These are phyloP conservation scores for Hemileccinum hortonii DNA, from an alignment of 1,284 basidiomycete genomes.

Conservation along the genomic window DNA sequence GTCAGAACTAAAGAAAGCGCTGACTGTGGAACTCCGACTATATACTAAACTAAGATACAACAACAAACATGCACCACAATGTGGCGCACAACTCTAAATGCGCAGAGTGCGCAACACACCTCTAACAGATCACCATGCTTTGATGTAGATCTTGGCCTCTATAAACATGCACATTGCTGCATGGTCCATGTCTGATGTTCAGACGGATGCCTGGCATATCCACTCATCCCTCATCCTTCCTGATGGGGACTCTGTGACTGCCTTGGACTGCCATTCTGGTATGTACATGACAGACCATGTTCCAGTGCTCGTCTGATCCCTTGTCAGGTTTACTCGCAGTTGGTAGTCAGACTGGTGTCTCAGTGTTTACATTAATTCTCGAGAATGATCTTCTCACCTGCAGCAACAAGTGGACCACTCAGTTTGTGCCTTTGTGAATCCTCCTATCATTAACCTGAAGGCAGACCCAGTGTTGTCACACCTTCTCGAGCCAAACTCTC, in stretches of 20 bases:
- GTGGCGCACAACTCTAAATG: no score
- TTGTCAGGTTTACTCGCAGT: slow-evolving; percentile 67
- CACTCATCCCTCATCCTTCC: slow-evolving; percentile 74
- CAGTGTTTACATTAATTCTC: slow-evolving; percentile 70
- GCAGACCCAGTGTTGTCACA: slow-evolving; percentile 41
- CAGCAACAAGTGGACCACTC: slow-evolving; percentile 69
- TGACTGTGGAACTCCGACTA: no score
- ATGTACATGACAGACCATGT: slow-evolving; percentile 9
- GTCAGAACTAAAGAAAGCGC: no score
- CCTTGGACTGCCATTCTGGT: slow-evolving; percentile 74
- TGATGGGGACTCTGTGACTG: slow-evolving; percentile 51
- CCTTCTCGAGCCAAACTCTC: slow-evolving; percentile 61
- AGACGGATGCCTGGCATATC: slow-evolving; percentile 65
- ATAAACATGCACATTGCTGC: slow-evolving; percentile 63
- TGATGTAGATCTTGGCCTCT: slow-evolving; percentile 65
- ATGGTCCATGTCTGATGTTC: slow-evolving; percentile 68
- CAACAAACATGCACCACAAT: no score
- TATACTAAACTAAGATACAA: no score
- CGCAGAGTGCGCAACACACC: no score
- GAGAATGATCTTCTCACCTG: slow-evolving; percentile 80
- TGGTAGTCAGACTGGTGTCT: slow-evolving; percentile 55
- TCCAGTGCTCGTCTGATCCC: slow-evolving; percentile 10
- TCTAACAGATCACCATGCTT: slow-evolving; percentile 13
- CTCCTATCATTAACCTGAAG: slow-evolving; percentile 9
- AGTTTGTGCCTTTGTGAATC: slow-evolving; percentile 42